A percentile compares a stretch with the other conserved stretches of the same genome.
These are phyloP conservation scores for Pichia gijzeniarum DNA, from an alignment of 805 yeast species.

Conservation along the genomic window DNA sequence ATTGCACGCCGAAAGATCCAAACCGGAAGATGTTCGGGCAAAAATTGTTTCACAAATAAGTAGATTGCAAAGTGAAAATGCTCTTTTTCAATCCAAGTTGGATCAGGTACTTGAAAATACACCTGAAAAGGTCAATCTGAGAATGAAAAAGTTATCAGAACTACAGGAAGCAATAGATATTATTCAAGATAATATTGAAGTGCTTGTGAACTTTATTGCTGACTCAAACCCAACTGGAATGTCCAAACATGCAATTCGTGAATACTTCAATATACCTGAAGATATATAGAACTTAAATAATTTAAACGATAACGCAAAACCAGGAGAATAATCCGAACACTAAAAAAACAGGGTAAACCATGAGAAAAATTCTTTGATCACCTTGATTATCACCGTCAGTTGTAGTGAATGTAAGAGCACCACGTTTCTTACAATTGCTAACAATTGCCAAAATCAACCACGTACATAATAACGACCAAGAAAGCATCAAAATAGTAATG, in stretches of 20 bases:
- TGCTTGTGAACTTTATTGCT: slow-evolving; percentile 31
- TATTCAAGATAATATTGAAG: slow-evolving; percentile 36
- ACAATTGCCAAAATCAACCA: slow-evolving; percentile 44
- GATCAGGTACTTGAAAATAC: not conserved
- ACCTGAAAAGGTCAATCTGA: slow-evolving; percentile 2
- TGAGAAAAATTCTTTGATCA: slow-evolving; percentile 47
- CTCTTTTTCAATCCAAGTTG: slow-evolving; percentile 7
- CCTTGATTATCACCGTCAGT: slow-evolving; percentile 34
- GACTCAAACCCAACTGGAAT: slow-evolving; percentile 25
- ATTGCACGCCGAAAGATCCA: slow-evolving; percentile 9
- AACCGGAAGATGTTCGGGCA: not conserved
- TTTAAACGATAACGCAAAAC: slow-evolving; percentile 43
- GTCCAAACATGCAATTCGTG: slow-evolving; percentile 25
- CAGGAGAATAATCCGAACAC: slow-evolving; percentile 49
- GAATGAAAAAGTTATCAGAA: not conserved
- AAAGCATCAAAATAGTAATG: slow-evolving; percentile 35
- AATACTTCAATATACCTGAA: slow-evolving; percentile 39
- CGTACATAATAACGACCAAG: slow-evolving; percentile 50
- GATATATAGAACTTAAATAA: slow-evolving; percentile 26
- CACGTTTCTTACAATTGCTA: slow-evolving; percentile 26
- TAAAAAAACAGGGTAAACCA: slow-evolving; percentile 47
- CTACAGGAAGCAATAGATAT: slow-evolving; percentile 12
- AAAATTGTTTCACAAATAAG: slow-evolving; percentile 8
- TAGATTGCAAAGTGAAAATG: slow-evolving; percentile 11
- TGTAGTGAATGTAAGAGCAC: slow-evolving; percentile 13